phyloP scores from a whole-genome alignment of 164 flowering plant species.

The Stephania cephalantha region DNA sequence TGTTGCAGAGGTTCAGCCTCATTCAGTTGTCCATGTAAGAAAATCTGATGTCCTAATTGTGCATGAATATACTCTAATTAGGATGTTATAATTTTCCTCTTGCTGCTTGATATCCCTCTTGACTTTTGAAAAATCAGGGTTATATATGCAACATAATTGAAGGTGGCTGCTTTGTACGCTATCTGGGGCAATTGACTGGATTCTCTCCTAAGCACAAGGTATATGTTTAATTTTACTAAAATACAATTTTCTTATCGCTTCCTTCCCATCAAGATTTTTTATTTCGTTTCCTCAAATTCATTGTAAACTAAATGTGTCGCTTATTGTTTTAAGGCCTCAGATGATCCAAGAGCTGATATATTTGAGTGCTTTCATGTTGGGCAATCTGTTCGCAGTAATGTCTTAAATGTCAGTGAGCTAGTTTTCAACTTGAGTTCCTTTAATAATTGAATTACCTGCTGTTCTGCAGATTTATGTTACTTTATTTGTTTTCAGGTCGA shows the following conservation, averaged over 20 bases:
- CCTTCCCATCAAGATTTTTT: not conserved
- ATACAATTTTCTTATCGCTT: not conserved
- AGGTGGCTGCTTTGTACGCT: conserved; percentile 91
- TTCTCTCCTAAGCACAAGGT: conserved; percentile 82
- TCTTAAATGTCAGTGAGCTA: conserved; percentile 55
- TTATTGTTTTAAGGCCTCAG: conserved; percentile 50
- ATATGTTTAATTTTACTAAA: not conserved
- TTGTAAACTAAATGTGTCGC: not conserved
- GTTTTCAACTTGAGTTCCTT: not conserved
- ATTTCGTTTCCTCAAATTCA: not conserved
- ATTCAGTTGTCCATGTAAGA: conserved; percentile 69
- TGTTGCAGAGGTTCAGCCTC: conserved; percentile 42
- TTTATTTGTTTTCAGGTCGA: conserved; percentile 43
- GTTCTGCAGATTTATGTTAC: not conserved
- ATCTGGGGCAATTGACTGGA: conserved; percentile 86
- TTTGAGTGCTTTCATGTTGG: conserved; percentile 65
- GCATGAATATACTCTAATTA: not conserved
- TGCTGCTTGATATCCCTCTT: not conserved
- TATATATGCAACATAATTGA: conserved; percentile 80
- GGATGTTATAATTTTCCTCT: too few species aligned
- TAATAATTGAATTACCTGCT: not conserved
- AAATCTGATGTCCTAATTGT: not conserved
- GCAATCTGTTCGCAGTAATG: conserved; percentile 84
- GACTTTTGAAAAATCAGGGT: conserved; percentile 45
- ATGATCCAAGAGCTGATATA: conserved; percentile 39